Evolutionary conservation across 192 early-diverging fungal genomes (phyloP).

Genomic region (Diversispora eburnea): DNA sequence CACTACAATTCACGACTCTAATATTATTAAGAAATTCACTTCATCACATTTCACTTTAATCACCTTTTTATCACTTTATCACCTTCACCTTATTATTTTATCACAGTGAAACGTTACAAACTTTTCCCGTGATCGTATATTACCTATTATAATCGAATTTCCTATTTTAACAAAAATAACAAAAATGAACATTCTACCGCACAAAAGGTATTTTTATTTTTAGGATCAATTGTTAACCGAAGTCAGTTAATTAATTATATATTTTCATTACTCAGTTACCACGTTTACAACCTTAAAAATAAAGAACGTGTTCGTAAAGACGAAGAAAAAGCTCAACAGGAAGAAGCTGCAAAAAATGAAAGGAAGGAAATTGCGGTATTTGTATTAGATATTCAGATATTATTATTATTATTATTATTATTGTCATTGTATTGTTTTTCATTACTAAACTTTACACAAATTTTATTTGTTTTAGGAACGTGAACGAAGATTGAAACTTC

Average conservation of each 20-base stretch:
- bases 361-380: conserved; percentile 54
- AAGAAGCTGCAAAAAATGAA: conserved; percentile 49
- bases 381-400: not conserved
- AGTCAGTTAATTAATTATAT: not conserved
- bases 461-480: not conserved
- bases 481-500: not conserved
- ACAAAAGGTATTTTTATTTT: conserved; percentile 52
- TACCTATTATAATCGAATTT: too few relatives aligned
- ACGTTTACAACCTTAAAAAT: conserved; percentile 74
- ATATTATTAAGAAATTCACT: too few relatives aligned
- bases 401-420: not conserved
- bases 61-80: too few relatives aligned
- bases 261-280: conserved; percentile 51
- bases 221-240: not conserved
- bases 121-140: too few relatives aligned
- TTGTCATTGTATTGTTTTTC: not conserved
- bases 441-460: not conserved
- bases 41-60: too few relatives aligned
- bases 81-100: too few relatives aligned
- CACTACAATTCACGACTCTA: too few relatives aligned
- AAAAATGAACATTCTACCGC: conserved; percentile 62
- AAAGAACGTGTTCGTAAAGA: conserved; percentile 61
- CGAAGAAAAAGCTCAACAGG: conserved; percentile 61
- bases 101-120: too few relatives aligned
- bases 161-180: conserved; percentile 17